Evolutionary conservation across 257 asterid genomes (phyloP), one percentile per base, ranked within the genome.

Genomic region (Plantago major): DNA sequence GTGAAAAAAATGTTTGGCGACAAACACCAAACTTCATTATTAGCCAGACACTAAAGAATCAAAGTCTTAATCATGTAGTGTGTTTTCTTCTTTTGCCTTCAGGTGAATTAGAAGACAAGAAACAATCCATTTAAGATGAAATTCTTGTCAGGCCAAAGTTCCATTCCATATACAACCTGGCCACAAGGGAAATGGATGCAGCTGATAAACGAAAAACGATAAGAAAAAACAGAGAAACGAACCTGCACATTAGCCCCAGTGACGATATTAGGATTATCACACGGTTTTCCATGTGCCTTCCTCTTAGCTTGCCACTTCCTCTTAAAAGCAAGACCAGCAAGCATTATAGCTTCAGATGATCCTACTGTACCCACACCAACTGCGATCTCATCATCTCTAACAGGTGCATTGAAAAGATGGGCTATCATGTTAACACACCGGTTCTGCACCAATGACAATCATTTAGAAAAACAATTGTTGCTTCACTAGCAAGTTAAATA

Each of bases 311-410:
- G 89, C 96, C 89, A 88, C 55, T 82, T 88, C 55, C 94, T 82
- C 58, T 88, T 88, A 54, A 88, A 85, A 69, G 96, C 91, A 73
- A 88, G 91, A 8, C 96, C 96, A 8, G 91, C 89, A 43, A 88
- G 91, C 96, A 88, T 88, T 62, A 85, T 85, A 19, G 88, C 96
- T 77, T 88, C 94, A 12, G 96, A 88, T 44, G 96, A 88, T 51
- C 96, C 94, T 42, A 88, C 86, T 1, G 94, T 88, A 18, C 89
- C 80, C n/a, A 85, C 94, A n/a, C 89, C 96, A 11, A 83, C 16
- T 11, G 91, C 94, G 0, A 75, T 67, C 57, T 83, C 91, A 5
- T 69, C 58, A 14, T 81, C 91, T 37, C 86, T 86, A 46, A 76
- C 78, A 0, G 87, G 94, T 10, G 91, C 96, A 63, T 88, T 50